These are phyloP conservation scores for Herpotrichia juniperi DNA, from an alignment of 2,329 filamentous ascomycete genomes.

Conservation along the genomic window DNA sequence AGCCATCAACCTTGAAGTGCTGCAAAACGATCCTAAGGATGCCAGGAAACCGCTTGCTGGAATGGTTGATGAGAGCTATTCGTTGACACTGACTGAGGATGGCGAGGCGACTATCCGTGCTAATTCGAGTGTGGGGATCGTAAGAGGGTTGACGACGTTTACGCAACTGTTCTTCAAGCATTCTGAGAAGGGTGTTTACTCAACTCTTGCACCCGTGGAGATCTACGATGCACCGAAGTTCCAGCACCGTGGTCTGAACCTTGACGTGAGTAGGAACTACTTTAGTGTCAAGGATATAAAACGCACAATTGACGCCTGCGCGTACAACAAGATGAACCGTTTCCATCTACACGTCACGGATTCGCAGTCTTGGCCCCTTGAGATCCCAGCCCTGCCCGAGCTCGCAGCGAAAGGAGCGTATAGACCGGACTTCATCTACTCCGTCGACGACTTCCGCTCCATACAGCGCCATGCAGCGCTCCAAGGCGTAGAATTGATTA, in stretches of 20 bases:
- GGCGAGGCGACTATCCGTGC: conserved; percentile 70
- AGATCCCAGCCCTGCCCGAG: conserved; percentile 75
- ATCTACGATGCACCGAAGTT: conserved; percentile 79
- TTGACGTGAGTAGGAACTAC: conserved; percentile 78
- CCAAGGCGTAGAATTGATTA: conserved; percentile 72
- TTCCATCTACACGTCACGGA: conserved; percentile 84
- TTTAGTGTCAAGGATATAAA: conserved; percentile 71
- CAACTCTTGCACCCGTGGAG: conserved; percentile 69
- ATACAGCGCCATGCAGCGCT: conserved; percentile 74
- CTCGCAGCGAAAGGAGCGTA: conserved; percentile 78
- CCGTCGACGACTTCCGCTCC: conserved; percentile 64
- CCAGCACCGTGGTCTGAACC: conserved; percentile 76
- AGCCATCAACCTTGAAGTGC: conserved; percentile 68
- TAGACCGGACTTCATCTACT: conserved; percentile 69
- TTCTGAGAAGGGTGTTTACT: conserved; percentile 68
- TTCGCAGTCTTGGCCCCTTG: conserved; percentile 84
- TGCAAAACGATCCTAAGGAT: conserved; percentile 56
- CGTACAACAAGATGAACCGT: conserved; percentile 83
- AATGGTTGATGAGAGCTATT: conserved; percentile 78
- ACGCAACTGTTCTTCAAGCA: conserved; percentile 80
- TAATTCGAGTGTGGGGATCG: conserved; percentile 69
- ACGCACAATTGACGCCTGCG: conserved; percentile 75
- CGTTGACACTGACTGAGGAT: conserved; percentile 62
- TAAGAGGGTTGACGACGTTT: conserved; percentile 77
- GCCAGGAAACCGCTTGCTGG: conserved; percentile 67